Evolutionary conservation across 2,329 filamentous ascomycete species (phyloP), one percentile per base, ranked within the genome.

Genomic region (Ophiostoma pallidulum): DNA sequence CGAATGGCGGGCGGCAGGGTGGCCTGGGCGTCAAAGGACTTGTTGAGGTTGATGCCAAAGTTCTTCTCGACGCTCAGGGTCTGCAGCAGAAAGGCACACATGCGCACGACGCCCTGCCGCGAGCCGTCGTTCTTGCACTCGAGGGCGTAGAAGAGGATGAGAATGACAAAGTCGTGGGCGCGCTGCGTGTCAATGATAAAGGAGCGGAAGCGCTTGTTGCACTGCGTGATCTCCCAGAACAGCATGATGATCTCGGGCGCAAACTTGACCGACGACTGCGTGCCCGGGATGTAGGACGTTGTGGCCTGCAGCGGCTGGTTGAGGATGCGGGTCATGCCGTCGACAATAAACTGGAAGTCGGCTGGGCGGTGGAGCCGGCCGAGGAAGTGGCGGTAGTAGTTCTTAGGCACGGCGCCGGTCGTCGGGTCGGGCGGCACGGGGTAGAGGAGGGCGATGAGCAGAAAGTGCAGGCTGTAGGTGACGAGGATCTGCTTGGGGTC

Each of bases 51-150:
- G 60, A 84, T 78, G 26, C 89, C 91, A 64, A 97, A 97, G 53
- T 85, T 89, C 48, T 84, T 78, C 65, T 97, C 92, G 3, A 94
- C 89, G 59, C 91, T 97, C 59, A 98, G 69, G 0, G 92, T 97
- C 65, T 98, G 92, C 35, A 98, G 69, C 37, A 97, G 75, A 63
- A 98, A 97, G n/a, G 94, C 83, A 64, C 92, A 96, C 89, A 97
- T 96, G 47, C 92, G 79, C 22, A 97, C 87, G 1, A 96, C 75
- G 1, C 92, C 92, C 64, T 96, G 90, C 62, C 91, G 94, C 1
- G 89, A 81, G 18, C 84, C 71, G 59, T 97, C 91, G 36, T 80
- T 78, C 60, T 88, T 89, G 64, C 92, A 85, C 61, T 95, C 89
- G 40, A 95, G 79, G 4, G 90, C 88, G 62, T 97, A 96, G 66